These are phyloP conservation scores for Geotrichum siamense DNA, from an alignment of 1,139 yeast genomes.

Conservation along the genomic window DNA sequence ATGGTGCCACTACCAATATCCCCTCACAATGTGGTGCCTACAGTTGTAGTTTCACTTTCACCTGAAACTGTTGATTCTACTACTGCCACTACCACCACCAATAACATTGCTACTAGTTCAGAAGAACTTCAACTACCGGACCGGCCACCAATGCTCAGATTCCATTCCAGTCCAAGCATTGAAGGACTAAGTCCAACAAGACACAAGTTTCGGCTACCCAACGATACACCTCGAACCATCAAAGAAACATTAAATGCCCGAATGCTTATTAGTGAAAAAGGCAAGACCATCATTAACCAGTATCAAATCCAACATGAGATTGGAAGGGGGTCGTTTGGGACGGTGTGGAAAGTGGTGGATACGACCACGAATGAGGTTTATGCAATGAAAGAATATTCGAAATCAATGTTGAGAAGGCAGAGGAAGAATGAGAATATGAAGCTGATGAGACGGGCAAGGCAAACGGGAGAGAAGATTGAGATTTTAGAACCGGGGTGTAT, in stretches of 20 bases:
- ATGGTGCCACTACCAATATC: too few species aligned
- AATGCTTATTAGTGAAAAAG: constrained; percentile 31
- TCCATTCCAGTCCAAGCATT: constrained; percentile 32
- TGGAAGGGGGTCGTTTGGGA: constrained; percentile 88
- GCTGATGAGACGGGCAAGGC: constrained; percentile 12
- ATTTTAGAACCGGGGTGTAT: constrained; percentile 4
- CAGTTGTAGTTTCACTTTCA: too few species aligned
- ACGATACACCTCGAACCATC: constrained; percentile 31
- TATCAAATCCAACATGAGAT: constrained; percentile 58
- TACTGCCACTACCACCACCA: too few species aligned
- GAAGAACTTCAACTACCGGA: too few species aligned
- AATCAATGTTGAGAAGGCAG: constrained; percentile 38
- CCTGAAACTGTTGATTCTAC: too few species aligned
- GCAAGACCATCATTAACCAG: constrained; percentile 33
- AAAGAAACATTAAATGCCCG: constrained; percentile 38
- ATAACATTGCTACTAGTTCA: too few species aligned
- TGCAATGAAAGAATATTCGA: constrained; percentile 67
- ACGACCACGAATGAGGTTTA: constrained; percentile 30
- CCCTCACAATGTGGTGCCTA: too few species aligned
- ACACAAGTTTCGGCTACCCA: constrained; percentile 35
- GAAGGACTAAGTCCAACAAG: constrained; percentile 33
- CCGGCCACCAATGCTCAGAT: constrained; percentile 26
- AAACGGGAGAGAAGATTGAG: constrained; percentile 1
- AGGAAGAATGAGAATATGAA: constrained; percentile 12
- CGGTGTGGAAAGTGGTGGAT: constrained; percentile 79